Conservation (phyloP, 805 yeast species). For the Cyberlindnera maritima region DNA sequence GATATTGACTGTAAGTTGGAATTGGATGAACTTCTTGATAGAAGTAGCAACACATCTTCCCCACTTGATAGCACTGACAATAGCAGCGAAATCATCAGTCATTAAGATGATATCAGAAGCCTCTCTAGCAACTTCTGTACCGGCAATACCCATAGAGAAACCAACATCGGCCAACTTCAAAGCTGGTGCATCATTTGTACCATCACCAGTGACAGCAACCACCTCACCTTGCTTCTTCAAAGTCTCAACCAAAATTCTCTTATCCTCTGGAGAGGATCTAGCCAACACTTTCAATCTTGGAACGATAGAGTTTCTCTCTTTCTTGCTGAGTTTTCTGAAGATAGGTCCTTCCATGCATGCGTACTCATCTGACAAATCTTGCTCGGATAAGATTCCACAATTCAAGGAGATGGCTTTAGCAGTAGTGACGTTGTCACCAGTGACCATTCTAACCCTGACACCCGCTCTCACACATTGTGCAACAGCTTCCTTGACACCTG, state of each 20-base stretch:
- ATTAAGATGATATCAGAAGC: constrained; percentile 90
- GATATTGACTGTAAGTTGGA: constrained; percentile 92
- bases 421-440: constrained; percentile 92
- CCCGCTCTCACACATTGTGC: constrained; percentile 85
- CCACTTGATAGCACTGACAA: constrained; percentile 97
- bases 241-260: constrained; percentile 79
- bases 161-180: constrained; percentile 96
- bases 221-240: constrained; percentile 81
- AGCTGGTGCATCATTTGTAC: constrained; percentile 99
- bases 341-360: constrained; percentile 91
- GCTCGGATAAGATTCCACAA: constrained; percentile 66
- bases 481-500: constrained; percentile 89
- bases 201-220: constrained; percentile 99
- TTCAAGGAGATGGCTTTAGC: constrained; percentile 88
- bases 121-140: constrained; percentile 98
- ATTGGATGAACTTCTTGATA: constrained; percentile 92
- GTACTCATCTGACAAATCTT: constrained; percentile 47
- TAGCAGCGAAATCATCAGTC: constrained; percentile 93
- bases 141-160: constrained; percentile 97
- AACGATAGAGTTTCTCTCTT: constrained; percentile 56
- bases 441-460: constrained; percentile 94
- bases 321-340: constrained; percentile 64
- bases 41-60: constrained; percentile 96
- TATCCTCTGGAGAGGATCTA: constrained; percentile 95
- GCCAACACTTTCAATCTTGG: constrained; percentile 84